Conservation (phyloP, 2,329 filamentous ascomycete genomes). For the Plectosphaerella cucumerina region DNA sequence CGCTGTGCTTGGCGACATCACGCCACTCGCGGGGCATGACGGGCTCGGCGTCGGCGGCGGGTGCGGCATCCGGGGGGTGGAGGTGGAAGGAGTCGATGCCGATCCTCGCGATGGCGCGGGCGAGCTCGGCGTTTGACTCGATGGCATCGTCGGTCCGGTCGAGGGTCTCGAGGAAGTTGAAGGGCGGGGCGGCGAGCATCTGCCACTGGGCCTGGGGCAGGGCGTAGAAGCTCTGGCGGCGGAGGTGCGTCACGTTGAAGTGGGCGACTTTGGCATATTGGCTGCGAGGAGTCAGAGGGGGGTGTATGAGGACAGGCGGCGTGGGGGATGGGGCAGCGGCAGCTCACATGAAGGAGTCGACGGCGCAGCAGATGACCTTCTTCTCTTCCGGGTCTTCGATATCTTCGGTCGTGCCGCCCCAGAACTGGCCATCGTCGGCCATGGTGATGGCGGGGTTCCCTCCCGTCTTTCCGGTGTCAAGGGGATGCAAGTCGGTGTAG, state of each 20-base stretch:
- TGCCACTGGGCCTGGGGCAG: constrained; percentile 80
- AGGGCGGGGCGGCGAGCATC: constrained; percentile 74
- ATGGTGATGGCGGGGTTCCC: constrained; percentile 10
- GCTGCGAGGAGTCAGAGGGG: constrained; percentile 36
- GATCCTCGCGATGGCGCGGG: constrained; percentile 69
- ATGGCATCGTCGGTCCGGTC: constrained; percentile 81
- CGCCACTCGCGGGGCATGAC: constrained; percentile 61
- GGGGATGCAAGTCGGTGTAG: too few species aligned
- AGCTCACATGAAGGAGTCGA: constrained; percentile 86
- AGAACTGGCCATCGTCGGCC: constrained; percentile 35
- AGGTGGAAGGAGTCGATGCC: constrained; percentile 66
- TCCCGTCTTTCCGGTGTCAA: too few species aligned
- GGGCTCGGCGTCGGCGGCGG: constrained; percentile 31
- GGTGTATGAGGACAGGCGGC: constrained; percentile 9
- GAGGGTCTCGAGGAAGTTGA: constrained; percentile 76
- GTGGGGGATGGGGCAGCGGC: neutral
- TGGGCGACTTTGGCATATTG: constrained; percentile 84
- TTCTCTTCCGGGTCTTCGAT: constrained; percentile 76
- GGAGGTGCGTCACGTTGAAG: constrained; percentile 84
- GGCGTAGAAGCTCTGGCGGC: constrained; percentile 89
- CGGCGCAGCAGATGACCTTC: constrained; percentile 70
- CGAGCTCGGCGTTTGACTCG: constrained; percentile 79
- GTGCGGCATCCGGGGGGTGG: constrained; percentile 16
- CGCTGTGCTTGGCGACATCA: constrained; percentile 64
- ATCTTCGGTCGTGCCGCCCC: constrained; percentile 61